Evolutionary conservation across 2,329 filamentous ascomycete genomes (phyloP), one percentile per base, ranked within the genome.

Genomic region (Xylaria polymorpha): DNA sequence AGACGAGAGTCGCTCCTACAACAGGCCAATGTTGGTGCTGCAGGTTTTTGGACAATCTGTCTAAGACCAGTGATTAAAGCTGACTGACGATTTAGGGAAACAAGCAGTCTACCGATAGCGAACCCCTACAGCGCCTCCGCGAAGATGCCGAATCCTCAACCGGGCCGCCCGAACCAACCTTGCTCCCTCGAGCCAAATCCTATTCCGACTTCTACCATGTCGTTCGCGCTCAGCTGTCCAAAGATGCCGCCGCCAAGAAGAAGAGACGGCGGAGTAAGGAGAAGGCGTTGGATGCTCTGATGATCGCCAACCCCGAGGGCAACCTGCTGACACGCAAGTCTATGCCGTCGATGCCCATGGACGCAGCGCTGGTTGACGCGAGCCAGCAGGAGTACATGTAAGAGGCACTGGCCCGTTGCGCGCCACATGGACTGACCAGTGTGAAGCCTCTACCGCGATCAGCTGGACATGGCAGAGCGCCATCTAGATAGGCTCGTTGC

Each of bases 311-410:
- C 1, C 64, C 72, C 8, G 79, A 80, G 3, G 71, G 67, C 1
- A 61, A 64, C 8, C 63, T 71, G 39, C 64, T 73, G 7, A 56
- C 68, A 22, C 64, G 73, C 77, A 37, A 73, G 68, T 64, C 72
- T 1, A 62, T 71, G 1, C 74, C 77, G 6, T 72, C 90, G 35
- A 87, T 89, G 9, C 87, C 90, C 62, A 85, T 91, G 61, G 89
- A 92, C 74, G 86, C 89, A 56, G 88, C 90, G 73, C 81, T 98
- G 76, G 83, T 97, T 37, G 88, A 94, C 75, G 90, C 93, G 62
- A 96, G 93, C 78, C 93, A 97, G 79, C 90, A 92, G 73, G 90
- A 95, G 78, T 97, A 97, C 79, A 84, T 91, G 90, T 94, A 87
- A 74, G 90, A 79, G 15, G 20, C 51, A n/a, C 57, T 22, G 55